Evolutionary conservation across 345 rosid species (phyloP).

Genomic region (Sonneratia alba): DNA sequence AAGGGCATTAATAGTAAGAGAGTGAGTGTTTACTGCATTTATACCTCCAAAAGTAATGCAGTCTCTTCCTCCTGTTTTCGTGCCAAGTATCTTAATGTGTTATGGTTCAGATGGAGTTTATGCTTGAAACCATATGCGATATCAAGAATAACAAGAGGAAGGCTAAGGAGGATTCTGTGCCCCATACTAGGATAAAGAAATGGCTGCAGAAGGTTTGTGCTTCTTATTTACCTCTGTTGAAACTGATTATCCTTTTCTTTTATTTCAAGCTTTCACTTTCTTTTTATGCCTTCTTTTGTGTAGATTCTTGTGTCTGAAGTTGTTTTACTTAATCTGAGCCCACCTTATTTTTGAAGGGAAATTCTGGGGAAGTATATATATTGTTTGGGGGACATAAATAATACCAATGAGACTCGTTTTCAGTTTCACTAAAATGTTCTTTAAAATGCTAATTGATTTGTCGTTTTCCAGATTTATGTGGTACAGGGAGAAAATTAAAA

Average conservation of each 20-base stretch:
- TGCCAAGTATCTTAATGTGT: slow-evolving; percentile 9
- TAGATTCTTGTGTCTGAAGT: not conserved
- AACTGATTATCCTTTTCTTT: not conserved
- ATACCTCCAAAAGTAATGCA: not conserved
- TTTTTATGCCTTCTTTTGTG: not conserved
- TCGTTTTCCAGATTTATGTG: no score
- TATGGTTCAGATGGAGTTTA: slow-evolving; percentile 72
- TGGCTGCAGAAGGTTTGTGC: slow-evolving; percentile 84
- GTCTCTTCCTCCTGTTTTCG: slow-evolving; percentile 3
- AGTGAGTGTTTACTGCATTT: slow-evolving; percentile 25
- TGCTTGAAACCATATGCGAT: slow-evolving; percentile 86
- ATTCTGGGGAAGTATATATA: no score
- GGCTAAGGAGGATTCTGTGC: slow-evolving; percentile 58
- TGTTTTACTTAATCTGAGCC: not conserved
- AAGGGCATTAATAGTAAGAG: slow-evolving; percentile 40
- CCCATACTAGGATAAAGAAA: slow-evolving; percentile 68
- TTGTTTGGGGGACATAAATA: no score
- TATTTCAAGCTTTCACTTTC: not conserved
- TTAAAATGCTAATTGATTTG: no score
- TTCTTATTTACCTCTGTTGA: not conserved
- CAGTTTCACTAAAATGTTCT: no score
- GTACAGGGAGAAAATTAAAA: no score
- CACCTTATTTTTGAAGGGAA: no score
- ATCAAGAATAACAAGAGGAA: slow-evolving; percentile 85
- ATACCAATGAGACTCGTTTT: not conserved